These are phyloP conservation scores for Lanmaoa pseudosensibilis DNA, from an alignment of 768 basidiomycete genomes.

Conservation along the genomic window DNA sequence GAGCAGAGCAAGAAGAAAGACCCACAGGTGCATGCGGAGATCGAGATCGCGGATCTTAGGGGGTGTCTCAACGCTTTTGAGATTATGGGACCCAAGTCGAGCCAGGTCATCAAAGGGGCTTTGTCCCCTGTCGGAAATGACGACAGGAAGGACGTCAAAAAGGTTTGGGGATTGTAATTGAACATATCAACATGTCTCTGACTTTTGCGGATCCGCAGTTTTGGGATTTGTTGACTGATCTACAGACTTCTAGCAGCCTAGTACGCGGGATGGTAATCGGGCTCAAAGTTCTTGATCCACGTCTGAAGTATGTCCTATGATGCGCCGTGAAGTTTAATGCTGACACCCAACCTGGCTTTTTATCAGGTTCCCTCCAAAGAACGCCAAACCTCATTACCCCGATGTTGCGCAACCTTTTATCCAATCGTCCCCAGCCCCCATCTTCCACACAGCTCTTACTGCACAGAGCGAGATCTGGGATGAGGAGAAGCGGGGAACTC, in stretches of 20 bases:
- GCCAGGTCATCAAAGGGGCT: slow-evolving; percentile 68
- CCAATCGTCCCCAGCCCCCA: slow-evolving; percentile 31
- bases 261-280: slow-evolving; percentile 79
- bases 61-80: slow-evolving; percentile 80
- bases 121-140: slow-evolving; percentile 51
- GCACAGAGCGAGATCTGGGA: slow-evolving; percentile 75
- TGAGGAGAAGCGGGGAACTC: slow-evolving; percentile 50
- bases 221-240: slow-evolving; percentile 59
- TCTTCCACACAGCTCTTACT: slow-evolving; percentile 54
- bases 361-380: slow-evolving; percentile 82
- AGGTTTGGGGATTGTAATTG: slow-evolving; percentile 39
- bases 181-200: neutral
- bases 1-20: slow-evolving; percentile 34
- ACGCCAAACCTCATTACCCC: slow-evolving; percentile 48
- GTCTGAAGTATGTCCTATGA: slow-evolving; percentile 61
- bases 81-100: slow-evolving; percentile 84
- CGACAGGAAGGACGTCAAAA: slow-evolving; percentile 53
- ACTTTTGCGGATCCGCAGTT: slow-evolving; percentile 18
- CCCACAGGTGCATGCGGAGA: slow-evolving; percentile 28
- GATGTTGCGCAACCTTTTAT: slow-evolving; percentile 26
- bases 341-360: neutral
- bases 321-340: neutral
- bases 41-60: slow-evolving; percentile 73
- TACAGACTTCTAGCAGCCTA: slow-evolving; percentile 66
- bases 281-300: slow-evolving; percentile 80